Conservation (phyloP, 2,329 filamentous ascomycete species). For the Penicillium polonicum region DNA sequence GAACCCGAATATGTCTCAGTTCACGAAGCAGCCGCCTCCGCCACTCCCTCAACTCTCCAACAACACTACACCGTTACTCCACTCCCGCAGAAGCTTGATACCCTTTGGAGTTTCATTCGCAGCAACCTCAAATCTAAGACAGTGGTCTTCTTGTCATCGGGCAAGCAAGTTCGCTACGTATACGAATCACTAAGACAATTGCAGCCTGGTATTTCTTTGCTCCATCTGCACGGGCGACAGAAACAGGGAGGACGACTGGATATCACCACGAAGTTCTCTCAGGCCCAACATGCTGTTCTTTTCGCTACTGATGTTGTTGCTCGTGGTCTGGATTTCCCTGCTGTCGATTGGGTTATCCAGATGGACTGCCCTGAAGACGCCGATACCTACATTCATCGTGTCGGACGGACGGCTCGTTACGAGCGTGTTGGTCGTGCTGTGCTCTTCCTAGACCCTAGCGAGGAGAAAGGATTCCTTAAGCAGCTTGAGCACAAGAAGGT, state of each 20-base stretch:
- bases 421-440: constrained; percentile 84
- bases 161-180: constrained; percentile 93
- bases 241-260: constrained; percentile 87
- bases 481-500: constrained; percentile 86
- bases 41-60: constrained; percentile 79
- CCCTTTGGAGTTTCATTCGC: constrained; percentile 87
- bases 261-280: constrained; percentile 78
- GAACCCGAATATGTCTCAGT: constrained; percentile 95
- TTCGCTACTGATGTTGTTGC: constrained; percentile 96
- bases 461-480: constrained; percentile 87
- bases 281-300: constrained; percentile 78
- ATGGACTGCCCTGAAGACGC: constrained; percentile 95
- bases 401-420: constrained; percentile 91
- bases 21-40: constrained; percentile 74
- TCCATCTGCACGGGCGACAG: constrained; percentile 91
- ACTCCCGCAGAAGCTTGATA: constrained; percentile 84
- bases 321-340: constrained; percentile 89
- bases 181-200: constrained; percentile 91
- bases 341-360: constrained; percentile 98
- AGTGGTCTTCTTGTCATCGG: constrained; percentile 89
- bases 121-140: constrained; percentile 91
- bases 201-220: constrained; percentile 87
- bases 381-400: constrained; percentile 96
- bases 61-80: constrained; percentile 90
- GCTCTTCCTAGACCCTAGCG: constrained; percentile 85